Base-by-base conservation (phyloP, 1,284 basidiomycete species). In the Malassezia obtusa region DNA sequence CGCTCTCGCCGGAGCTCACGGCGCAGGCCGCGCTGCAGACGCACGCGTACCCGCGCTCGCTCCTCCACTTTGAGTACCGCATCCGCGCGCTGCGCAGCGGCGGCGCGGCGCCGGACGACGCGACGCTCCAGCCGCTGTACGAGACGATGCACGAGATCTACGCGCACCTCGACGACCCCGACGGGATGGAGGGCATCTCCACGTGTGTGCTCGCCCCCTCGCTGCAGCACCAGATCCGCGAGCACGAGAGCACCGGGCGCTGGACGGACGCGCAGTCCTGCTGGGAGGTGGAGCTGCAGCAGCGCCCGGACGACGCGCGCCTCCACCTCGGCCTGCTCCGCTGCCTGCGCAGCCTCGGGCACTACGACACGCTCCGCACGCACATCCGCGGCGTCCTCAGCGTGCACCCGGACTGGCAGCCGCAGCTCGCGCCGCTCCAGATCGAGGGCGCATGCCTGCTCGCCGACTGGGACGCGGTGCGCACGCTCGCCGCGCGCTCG, bases 241-340 rank as follows among this genome's bases (percentile, higher is more conserved):
- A 98, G 67, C 94, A 99, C 68, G 94, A 99, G 75, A 94, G 86
- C 63, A 95, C 88, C 1, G 94, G 94, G 3, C 80, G 85, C 37
- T 99, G 94, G 94, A 98, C 94, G 0, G 86, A 90, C 4, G 94
- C 94, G 4, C 94, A 98, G 75, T 96, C 92, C 68, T 99, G 94
- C 65, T 99, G 94, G 94, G 94, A 99, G 76, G 86, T 98, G n/a
- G 81, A 86, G 43, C 78, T 99, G 21, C 92, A 96, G 71, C 84
- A 88, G 60, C 82, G 83, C 25, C 92, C 92, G 0, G 83, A 94
- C 64, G 89, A 91, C 61, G 78, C 94, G 8, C 82, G 86, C 26
- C 84, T 85, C 57, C 94, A 99, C 73, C 75, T 94, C 8, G 94
- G 94, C 3, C 79, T 99, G 17, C 77, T 96, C 57, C 83, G 87